Evolutionary conservation across 495 filamentous ascomycete genomes (phyloP), one percentile per base, ranked within the genome.

Genomic region (Xylona heveae): DNA sequence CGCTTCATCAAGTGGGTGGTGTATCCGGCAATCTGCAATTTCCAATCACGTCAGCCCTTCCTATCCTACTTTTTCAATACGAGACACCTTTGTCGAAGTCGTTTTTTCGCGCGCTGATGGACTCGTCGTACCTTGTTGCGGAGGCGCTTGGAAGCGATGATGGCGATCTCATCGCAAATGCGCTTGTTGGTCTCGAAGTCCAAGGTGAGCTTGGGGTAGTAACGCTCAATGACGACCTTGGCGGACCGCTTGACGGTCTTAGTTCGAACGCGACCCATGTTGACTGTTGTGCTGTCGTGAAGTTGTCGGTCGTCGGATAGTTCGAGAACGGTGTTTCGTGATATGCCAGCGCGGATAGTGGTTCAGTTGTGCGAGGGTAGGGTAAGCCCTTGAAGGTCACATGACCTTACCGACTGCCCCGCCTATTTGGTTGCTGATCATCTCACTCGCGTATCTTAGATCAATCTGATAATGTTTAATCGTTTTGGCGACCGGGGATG

Each of bases 161-260:
- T 92, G 53, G 90, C 90, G 47, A 99, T 91, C 66, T 99, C 90
- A 81, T 95, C 90, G 65, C 90, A 95, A 48, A 94, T 84, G 43
- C 85, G 66, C 76, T 97, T 95, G 76, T 97, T 97, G 71, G 81
- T 90, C 71, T 99, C 90, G 69, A 99, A 99, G 64, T 95, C 90
- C 57, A 95, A 81, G 35, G 83, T 92, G 55, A 99, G 66, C 59
- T 81, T 81, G 50, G 88, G 90, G 70, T 97, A 93, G 69, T 92
- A 93, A 44, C 78, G 76, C 74, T 95, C 88, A 61, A 97, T 94
- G 63, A 95, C 82, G 70, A 94, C 81, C 76, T 95, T 95, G 62
- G 90, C 84, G 61, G 84, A 95, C 68, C 92, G 88, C 75, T 99
- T 95, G 58, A 95, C 88, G 46, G 90, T 99, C 80, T 85, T 92